phyloP scores from a whole-genome alignment of 2,329 filamentous ascomycete species.

The Claviceps maximensis region DNA sequence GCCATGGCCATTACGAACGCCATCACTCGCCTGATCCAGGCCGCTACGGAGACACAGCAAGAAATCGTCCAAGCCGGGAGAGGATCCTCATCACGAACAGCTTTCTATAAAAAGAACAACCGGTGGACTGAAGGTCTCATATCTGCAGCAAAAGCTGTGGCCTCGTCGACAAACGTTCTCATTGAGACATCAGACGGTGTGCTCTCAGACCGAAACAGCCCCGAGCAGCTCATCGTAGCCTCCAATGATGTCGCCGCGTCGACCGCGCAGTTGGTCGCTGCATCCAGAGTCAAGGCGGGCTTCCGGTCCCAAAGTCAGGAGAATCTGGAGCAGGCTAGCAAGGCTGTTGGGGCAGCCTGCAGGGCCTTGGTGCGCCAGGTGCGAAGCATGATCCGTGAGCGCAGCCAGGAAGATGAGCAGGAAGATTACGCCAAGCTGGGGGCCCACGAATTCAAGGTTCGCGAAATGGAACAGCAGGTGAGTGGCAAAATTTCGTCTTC shows the following conservation, averaged over 20 bases:
- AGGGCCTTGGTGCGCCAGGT: constrained; percentile 81
- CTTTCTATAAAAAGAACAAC: constrained; percentile 99
- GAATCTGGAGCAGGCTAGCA: constrained; percentile 75
- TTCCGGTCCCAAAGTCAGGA: constrained; percentile 99
- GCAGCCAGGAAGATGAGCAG: constrained; percentile 66
- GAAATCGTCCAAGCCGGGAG: constrained; percentile 93
- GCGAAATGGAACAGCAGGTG: constrained; percentile 99
- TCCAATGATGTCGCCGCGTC: constrained; percentile 94
- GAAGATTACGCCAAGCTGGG: constrained; percentile 83
- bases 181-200: constrained; percentile 98
- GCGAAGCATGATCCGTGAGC: constrained; percentile 83
- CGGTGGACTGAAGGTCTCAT: constrained; percentile 97
- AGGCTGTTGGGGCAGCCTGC: constrained; percentile 84
- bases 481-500: constrained; percentile 9
- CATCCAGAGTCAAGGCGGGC: constrained; percentile 87
- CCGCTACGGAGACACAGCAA: constrained; percentile 81
- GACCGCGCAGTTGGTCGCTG: constrained; percentile 91
- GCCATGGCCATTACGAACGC: constrained; percentile 88
- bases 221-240: constrained; percentile 94
- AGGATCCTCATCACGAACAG: constrained; percentile 73
- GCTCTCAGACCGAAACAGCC: constrained; percentile 78
- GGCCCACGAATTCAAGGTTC: constrained; percentile 93
- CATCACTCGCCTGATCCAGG: constrained; percentile 88
- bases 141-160: constrained; percentile 92
- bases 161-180: constrained; percentile 81